phyloP scores from a whole-genome alignment of 371 early-diverging fungal species.

The Capniomyces stellatus region DNA sequence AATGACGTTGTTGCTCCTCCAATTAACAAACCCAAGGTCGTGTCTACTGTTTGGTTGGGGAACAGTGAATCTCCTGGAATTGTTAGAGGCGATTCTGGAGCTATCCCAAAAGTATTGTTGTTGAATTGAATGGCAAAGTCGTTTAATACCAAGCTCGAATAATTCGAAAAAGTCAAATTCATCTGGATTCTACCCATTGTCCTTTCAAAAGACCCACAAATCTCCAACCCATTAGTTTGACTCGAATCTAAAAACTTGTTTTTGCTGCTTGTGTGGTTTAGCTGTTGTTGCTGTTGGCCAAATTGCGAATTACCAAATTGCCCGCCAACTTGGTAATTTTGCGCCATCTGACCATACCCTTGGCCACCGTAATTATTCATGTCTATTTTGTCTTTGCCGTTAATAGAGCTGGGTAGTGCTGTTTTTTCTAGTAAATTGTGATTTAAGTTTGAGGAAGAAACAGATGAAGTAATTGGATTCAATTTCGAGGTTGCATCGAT shows the following conservation, averaged over 20 bases:
- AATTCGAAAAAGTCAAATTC: constrained; percentile 36
- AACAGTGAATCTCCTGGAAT: constrained; percentile 21
- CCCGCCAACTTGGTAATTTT: too few relatives aligned
- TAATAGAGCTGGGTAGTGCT: too few relatives aligned
- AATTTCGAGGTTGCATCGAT: too few relatives aligned
- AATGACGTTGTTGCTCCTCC: constrained; percentile 20
- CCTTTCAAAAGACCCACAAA: constrained; percentile 24
- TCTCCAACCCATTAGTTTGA: constrained; percentile 28
- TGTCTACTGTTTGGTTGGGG: constrained; percentile 19
- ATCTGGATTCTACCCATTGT: constrained; percentile 28
- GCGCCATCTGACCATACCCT: too few relatives aligned
- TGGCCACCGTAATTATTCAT: too few relatives aligned
- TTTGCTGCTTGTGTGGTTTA: constrained; percentile 5
- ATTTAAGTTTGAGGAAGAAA: too few relatives aligned
- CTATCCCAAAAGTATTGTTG: constrained; percentile 40
- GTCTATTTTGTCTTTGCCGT: too few relatives aligned
- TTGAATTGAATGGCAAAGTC: constrained; percentile 63
- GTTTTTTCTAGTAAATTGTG: too few relatives aligned
- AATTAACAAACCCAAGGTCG: constrained; percentile 24
- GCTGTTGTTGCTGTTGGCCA: constrained; percentile 1
- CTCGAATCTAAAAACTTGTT: constrained; percentile 17
- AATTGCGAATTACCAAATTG: too few relatives aligned
- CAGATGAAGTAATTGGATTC: too few relatives aligned
- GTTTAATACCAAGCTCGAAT: constrained; percentile 16
- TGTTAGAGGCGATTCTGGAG: constrained; percentile 26